These are phyloP conservation scores for Typha latifolia DNA, from an alignment of 176 grass and related monocot species.

Conservation along the genomic window DNA sequence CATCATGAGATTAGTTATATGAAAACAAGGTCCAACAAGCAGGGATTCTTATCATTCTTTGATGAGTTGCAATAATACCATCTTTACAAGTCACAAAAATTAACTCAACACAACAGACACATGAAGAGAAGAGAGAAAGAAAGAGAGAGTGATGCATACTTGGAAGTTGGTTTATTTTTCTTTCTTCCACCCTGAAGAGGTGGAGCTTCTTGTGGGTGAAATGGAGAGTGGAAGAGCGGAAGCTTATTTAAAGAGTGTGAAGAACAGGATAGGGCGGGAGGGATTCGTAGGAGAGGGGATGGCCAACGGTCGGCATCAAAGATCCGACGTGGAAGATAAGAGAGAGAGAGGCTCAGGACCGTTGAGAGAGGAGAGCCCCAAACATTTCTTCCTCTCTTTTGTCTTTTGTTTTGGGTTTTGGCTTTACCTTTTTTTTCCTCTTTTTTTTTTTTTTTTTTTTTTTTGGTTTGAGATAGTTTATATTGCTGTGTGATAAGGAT, in stretches of 20 bases:
- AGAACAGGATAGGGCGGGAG: conserved; percentile 22
- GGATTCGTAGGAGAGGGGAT: conserved; percentile 41
- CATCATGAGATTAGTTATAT: too few relatives aligned
- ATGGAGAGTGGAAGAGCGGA: conserved; percentile 1
- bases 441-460: too few relatives aligned
- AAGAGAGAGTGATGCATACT: background rate
- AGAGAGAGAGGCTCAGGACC: background rate
- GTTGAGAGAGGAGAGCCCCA: too few relatives aligned
- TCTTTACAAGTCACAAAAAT: too few relatives aligned
- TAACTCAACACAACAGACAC: background rate
- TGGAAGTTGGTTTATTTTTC: background rate
- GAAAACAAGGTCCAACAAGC: too few relatives aligned
- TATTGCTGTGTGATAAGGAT: too few relatives aligned
- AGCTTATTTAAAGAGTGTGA: background rate
- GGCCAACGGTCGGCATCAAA: conserved; percentile 19
- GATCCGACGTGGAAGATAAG: conserved; percentile 60
- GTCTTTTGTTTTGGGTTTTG: too few relatives aligned
- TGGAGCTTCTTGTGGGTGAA: conserved; percentile 1
- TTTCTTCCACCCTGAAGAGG: background rate
- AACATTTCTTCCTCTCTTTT: too few relatives aligned
- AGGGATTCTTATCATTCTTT: too few relatives aligned
- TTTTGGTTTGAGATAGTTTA: too few relatives aligned
- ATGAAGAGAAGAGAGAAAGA: background rate
- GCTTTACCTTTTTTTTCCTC: too few relatives aligned
- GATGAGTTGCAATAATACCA: too few relatives aligned